A percentile compares a stretch with the other conserved stretches of the same genome.
Evolutionary conservation across 2,329 filamentous ascomycete genomes (phyloP).

Genomic region (Zarea fungicola): DNA sequence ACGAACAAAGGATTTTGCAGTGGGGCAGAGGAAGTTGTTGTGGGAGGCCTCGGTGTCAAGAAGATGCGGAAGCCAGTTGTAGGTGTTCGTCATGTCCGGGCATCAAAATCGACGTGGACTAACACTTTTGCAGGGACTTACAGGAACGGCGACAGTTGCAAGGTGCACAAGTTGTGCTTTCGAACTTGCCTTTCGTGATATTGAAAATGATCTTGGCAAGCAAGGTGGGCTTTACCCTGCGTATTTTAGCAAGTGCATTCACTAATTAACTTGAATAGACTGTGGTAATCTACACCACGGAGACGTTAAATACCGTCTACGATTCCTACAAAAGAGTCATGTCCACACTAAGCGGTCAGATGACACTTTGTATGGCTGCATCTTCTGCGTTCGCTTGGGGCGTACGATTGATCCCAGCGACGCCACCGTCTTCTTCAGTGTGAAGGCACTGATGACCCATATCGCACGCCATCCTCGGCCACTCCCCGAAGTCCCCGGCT

Average conservation of each 20-base stretch:
- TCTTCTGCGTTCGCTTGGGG: constrained; percentile 48
- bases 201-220: constrained; percentile 48
- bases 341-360: constrained; percentile 44
- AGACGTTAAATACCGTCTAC: constrained; percentile 45
- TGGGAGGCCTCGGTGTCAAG: constrained; percentile 45
- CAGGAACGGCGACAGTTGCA: constrained; percentile 38
- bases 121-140: constrained; percentile 32
- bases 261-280: constrained; percentile 26
- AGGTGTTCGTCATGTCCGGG: too few relatives aligned
- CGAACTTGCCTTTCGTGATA: constrained; percentile 47
- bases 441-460: constrained; percentile 48
- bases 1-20: constrained; percentile 50
- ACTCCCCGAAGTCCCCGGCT: constrained; percentile 42
- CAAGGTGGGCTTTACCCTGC: constrained; percentile 30
- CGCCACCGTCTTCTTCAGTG: constrained; percentile 51
- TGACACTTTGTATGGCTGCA: constrained; percentile 49
- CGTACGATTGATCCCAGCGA: constrained; percentile 49
- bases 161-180: constrained; percentile 49
- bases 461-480: constrained; percentile 49
- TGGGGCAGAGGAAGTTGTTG: constrained; percentile 45
- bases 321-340: constrained; percentile 53
- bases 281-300: constrained; percentile 42
- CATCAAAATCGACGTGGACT: background rate
- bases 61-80: constrained; percentile 45
- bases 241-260: background rate